Base-by-base conservation (phyloP, 179 eudicot genomes). In the Sideroxylon spinosum region DNA sequence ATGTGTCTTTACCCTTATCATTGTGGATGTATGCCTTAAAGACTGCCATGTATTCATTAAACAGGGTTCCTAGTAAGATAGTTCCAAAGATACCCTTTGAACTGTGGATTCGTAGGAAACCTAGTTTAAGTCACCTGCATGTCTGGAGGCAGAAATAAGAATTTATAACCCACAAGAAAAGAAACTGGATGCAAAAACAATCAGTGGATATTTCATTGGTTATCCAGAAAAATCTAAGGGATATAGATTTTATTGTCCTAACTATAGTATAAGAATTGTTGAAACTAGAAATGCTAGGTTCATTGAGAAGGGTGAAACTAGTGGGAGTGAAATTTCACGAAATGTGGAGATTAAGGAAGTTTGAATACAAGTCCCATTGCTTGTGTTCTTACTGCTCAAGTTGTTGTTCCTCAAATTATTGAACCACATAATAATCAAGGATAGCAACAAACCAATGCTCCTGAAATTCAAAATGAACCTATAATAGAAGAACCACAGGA, bases 71-170 rank as follows among this genome's bases (percentile, higher is more conserved):
- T 72, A 72, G 62, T 52, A 52, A 72, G 32, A 37, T 6, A 72
- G 32, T 72, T 72, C 62, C 61, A 49, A 72, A 72, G 16, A 72
- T 62, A 22, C 62, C 75, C 52, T 72, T 49, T 72, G 61, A 72
- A 53, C 0, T 52, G 60, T 72, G 62, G 75, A 72, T 14, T 1
- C 8, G 74, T 8, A 71, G 74, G 57, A 71, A 71, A 71, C 69
- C 69, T 57, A 71, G 74, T 71, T 71, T 71, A 71, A 71, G 57
- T 13, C 74, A 71, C 57, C 74, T 71, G 55, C 57, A 71, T 52
- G 74, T 71, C 48, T 71, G 57, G 74, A 59, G 74, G 44, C 49
- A 46, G 50, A 2, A 68, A 52, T 13, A 9, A 52, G 55, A 52
- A 52, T 52, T 8, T 52, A 52, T 7, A 52, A 52, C 8, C 11